Base-by-base conservation (phyloP, 306 rosid genomes). In the Lathyrus aphaca region DNA sequence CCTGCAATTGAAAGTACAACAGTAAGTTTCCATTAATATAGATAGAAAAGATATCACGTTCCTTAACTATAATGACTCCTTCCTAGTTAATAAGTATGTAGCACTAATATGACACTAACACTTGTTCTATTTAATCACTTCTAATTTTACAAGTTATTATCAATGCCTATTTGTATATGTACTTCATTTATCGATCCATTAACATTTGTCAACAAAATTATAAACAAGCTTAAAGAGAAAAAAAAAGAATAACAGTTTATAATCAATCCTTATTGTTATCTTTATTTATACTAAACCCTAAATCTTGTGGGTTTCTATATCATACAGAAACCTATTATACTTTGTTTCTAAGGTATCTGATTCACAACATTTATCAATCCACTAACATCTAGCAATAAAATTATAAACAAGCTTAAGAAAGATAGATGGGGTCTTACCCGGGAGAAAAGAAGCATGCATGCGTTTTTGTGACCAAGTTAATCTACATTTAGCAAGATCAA, bases 391-490 rank as follows among this genome's bases (percentile, higher is more conserved):
- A 5, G 0, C 6, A 29, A 29, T 0, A 29, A 29, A 29, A 29
- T 30, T 30, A 30, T 30, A 30, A 30, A 14, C 6, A 5, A 17
- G 23, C 11, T 35, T 8, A 12, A 18, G 39, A 19, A 59, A 21
- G 11, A 49, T 37, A 46, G 51, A 21, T 57, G 15, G 51, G 6
- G 23, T 21, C 14, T 23, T 72, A 72, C 77, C 77, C 7, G 74
- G 73, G 29, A 83, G 82, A 64, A 83, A 83, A 64, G 75, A 42
- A 69, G 82, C 84, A 73, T 76, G 9, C 44, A 64, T 30, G 8
- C 84, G 71, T 65, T 83, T 83, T 11, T 83, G 84, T 18, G 87
- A 83, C 87, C 82, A 83, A 50, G 80, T 49, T 64, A 83, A 65
- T 51, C 80, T 75, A 56, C 76, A 69, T 63, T 58, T 46, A 27